phyloP scores from a whole-genome alignment of 441 rosid species.

The Euphorbia celastroides region DNA sequence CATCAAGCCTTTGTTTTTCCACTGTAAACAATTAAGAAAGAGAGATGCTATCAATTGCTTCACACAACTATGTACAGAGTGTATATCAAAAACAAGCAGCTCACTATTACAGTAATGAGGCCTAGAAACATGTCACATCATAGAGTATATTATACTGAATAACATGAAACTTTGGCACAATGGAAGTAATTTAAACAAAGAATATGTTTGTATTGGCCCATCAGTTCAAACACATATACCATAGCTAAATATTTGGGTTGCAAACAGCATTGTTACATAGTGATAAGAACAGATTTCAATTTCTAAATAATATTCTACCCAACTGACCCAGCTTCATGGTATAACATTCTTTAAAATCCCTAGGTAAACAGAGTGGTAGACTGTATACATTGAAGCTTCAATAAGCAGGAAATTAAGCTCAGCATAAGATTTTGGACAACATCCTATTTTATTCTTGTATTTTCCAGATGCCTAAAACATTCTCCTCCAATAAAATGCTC shows the following conservation, averaged over 20 bases:
- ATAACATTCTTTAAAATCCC: constrained; percentile 6
- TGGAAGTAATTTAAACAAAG: neutral
- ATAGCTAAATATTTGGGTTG: neutral
- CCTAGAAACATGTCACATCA: constrained; percentile 12
- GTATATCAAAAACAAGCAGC: constrained; percentile 16
- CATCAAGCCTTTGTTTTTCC: constrained; percentile 28
- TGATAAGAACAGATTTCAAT: neutral
- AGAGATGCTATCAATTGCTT: constrained; percentile 20
- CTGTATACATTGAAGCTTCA: neutral
- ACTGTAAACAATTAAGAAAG: constrained; percentile 33
- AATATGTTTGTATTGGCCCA: neutral
- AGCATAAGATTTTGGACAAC: neutral
- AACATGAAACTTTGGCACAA: neutral
- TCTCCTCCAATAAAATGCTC: neutral
- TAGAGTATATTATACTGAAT: neutral
- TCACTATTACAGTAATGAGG: constrained; percentile 10
- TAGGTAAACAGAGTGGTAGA: neutral
- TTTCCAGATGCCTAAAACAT: neutral
- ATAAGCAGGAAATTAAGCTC: neutral
- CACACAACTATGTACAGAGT: constrained; percentile 11
- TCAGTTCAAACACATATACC: neutral
- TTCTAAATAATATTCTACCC: neutral
- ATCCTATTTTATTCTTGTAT: neutral
- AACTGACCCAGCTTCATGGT: neutral
- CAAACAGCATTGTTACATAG: constrained; percentile 4